A percentile compares a stretch with the other conserved stretches of the same genome.
phyloP scores from a whole-genome alignment of 768 basidiomycete species.

The Dacryopinax spathularia region DNA sequence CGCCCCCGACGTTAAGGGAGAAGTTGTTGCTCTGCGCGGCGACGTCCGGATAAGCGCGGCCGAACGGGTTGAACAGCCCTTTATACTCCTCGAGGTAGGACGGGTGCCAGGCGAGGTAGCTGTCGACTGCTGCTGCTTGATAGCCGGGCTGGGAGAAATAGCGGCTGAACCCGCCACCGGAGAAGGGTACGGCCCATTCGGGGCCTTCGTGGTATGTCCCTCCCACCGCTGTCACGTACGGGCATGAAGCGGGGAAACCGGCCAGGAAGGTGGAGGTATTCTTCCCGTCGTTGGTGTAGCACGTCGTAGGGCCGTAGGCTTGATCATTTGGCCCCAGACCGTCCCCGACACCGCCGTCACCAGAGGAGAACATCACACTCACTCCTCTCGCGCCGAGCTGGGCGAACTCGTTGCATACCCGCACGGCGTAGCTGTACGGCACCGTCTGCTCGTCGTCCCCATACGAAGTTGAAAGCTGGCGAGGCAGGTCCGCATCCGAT shows the following conservation, averaged over 20 bases:
- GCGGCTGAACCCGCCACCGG: conserved; percentile 62
- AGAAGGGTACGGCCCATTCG: conserved; percentile 46
- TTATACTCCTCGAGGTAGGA: conserved; percentile 31
- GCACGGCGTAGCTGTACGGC: conserved; percentile 8
- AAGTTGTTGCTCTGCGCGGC: conserved; percentile 42
- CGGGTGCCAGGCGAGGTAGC: conserved; percentile 34
- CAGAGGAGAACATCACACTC: conserved; percentile 49
- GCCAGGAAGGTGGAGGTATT: conserved; percentile 40
- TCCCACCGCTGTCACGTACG: conserved; percentile 56
- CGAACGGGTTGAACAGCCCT: conserved; percentile 39
- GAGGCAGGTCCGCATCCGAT: conserved; percentile 29
- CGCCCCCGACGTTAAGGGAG: conserved; percentile 34
- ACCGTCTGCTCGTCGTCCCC: conserved; percentile 54
- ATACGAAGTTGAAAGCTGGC: conserved; percentile 58
- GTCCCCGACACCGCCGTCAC: conserved; percentile 58
- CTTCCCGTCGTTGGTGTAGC: conserved; percentile 44
- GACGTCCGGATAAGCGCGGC: conserved; percentile 39
- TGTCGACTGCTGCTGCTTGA: conserved; percentile 33
- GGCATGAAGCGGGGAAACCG: conserved; percentile 44
- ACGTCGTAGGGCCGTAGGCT: conserved; percentile 38
- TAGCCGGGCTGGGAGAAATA: conserved; percentile 43
- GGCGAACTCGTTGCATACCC: conserved; percentile 45
- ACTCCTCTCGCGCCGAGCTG: conserved; percentile 53
- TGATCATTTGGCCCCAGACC: conserved; percentile 24
- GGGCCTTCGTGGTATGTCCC: conserved; percentile 42